A percentile compares a stretch with the other conserved stretches of the same genome.
These are phyloP conservation scores for Backusella luteola DNA, from an alignment of 192 early-diverging fungal genomes.

Conservation along the genomic window DNA sequence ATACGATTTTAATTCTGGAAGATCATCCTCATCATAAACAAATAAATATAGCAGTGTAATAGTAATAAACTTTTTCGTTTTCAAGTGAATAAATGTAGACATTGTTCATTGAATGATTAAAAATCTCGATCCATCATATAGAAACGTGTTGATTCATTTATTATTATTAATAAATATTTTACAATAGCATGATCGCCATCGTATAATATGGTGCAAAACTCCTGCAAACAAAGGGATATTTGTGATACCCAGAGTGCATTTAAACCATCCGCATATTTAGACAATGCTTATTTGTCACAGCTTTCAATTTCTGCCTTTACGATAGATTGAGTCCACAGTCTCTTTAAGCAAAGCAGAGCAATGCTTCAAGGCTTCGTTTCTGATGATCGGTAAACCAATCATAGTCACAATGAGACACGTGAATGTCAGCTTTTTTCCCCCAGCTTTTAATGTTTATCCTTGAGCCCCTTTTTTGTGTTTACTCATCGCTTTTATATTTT, in stretches of 20 bases:
- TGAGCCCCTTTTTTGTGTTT: neutral
- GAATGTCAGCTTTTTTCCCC: neutral
- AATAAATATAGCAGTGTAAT: neutral
- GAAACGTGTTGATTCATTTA: too few species aligned
- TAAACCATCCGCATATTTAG: neutral
- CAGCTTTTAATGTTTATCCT: neutral
- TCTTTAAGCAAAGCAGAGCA: neutral
- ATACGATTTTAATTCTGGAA: neutral
- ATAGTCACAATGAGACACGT: neutral
- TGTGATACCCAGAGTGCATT: neutral
- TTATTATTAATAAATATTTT: too few species aligned
- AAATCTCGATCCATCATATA: neutral
- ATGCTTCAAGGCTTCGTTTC: neutral
- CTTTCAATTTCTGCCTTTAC: neutral
- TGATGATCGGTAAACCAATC: neutral
- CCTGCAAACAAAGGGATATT: neutral
- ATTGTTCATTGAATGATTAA: neutral
- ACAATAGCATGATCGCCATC: too few species aligned
- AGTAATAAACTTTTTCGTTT: neutral
- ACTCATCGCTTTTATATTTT: neutral
- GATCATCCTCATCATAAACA: neutral
- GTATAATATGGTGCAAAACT: neutral
- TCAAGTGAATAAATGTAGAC: too few species aligned
- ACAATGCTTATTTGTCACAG: neutral
- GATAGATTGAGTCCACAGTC: neutral